Conservation (phyloP, 805 yeast genomes). For the Saturnispora mendoncae region DNA sequence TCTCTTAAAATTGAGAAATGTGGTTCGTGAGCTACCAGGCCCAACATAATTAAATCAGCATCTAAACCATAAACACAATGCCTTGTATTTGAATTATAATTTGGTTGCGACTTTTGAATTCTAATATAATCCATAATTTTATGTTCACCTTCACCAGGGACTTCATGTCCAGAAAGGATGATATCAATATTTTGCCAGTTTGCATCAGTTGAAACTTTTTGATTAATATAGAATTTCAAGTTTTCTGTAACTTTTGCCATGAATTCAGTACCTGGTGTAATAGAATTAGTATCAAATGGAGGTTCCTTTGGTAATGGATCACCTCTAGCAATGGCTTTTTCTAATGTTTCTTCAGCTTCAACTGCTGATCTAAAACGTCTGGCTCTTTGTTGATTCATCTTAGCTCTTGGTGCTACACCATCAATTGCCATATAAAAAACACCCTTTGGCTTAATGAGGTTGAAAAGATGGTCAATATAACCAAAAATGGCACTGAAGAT, state of each 20-base stretch:
- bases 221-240: conserved; percentile 78
- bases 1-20: conserved; percentile 91
- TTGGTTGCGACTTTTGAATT: conserved; percentile 61
- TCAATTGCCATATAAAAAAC: conserved; percentile 94
- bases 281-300: conserved; percentile 85
- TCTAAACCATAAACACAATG: conserved; percentile 95
- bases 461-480: conserved; percentile 88
- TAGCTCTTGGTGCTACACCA: conserved; percentile 98
- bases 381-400: conserved; percentile 96
- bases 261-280: conserved; percentile 95
- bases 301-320: conserved; percentile 70
- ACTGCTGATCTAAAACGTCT: conserved; percentile 90
- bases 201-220: conserved; percentile 77
- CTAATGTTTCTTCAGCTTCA: conserved; percentile 76
- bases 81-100: conserved; percentile 69
- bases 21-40: conserved; percentile 88
- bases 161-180: conserved; percentile 86
- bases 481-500: conserved; percentile 89
- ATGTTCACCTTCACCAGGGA: conserved; percentile 98
- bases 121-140: conserved; percentile 92
- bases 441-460: conserved; percentile 76
- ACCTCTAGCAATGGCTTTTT: conserved; percentile 67
- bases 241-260: conserved; percentile 83
- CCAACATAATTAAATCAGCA: conserved; percentile 93
- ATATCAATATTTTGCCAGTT: conserved; percentile 76